These are phyloP conservation scores for Penicillium sp. DNA, from an alignment of 2,329 filamentous ascomycete species.

Conservation along the genomic window DNA sequence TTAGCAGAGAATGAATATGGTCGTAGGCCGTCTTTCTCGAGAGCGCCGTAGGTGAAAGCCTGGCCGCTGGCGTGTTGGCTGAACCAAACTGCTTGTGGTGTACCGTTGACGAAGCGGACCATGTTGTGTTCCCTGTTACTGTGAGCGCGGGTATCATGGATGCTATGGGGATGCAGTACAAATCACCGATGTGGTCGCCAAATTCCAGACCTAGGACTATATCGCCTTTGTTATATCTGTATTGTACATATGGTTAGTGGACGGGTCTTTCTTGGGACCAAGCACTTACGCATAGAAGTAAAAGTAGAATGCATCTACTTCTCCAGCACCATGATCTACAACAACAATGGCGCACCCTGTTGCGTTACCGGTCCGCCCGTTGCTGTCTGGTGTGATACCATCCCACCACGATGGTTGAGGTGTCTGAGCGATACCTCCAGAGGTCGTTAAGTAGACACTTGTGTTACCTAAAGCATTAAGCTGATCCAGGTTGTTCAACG, in stretches of 20 bases:
- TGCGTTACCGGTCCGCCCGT: slow-evolving; percentile 53
- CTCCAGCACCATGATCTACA: slow-evolving; percentile 54
- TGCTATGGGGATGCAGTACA: slow-evolving; percentile 34
- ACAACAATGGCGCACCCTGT: slow-evolving; percentile 57
- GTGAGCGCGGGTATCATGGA: background rate
- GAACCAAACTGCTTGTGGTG: slow-evolving; percentile 60
- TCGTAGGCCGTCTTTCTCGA: slow-evolving; percentile 55
- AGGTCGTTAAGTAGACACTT: slow-evolving; percentile 52
- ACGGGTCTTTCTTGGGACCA: background rate
- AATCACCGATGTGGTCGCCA: slow-evolving; percentile 65
- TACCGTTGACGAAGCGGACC: slow-evolving; percentile 62
- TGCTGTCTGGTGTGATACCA: slow-evolving; percentile 55
- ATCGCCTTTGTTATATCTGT: slow-evolving; percentile 55
- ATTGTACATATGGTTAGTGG: slow-evolving; percentile 1
- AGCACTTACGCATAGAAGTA: slow-evolving; percentile 58
- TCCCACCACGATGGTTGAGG: slow-evolving; percentile 49
- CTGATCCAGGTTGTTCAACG: slow-evolving; percentile 49
- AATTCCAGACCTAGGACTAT: slow-evolving; percentile 52
- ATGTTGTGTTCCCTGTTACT: slow-evolving; percentile 62
- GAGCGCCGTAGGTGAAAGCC: slow-evolving; percentile 59
- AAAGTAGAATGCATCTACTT: slow-evolving; percentile 63
- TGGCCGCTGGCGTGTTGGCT: slow-evolving; percentile 64
- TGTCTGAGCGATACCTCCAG: slow-evolving; percentile 46
- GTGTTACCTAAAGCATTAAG: slow-evolving; percentile 49
- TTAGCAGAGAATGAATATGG: slow-evolving; percentile 61